Conservation (phyloP, 1,284 basidiomycete genomes). For the Irpex lacteus region DNA sequence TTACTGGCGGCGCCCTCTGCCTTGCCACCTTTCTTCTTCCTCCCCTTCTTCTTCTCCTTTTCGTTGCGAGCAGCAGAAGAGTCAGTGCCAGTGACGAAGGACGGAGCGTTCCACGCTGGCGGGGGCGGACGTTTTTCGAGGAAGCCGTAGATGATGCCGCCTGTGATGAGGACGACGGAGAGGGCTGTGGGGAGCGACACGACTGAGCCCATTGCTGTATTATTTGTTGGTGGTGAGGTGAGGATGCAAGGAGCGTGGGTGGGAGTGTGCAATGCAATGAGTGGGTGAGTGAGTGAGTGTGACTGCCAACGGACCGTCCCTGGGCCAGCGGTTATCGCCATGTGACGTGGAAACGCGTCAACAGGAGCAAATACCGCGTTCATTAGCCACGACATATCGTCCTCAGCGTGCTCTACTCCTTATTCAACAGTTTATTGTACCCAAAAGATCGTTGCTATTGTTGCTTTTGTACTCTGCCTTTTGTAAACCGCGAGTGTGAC, state of each 20-base stretch:
- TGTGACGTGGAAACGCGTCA: constrained; percentile 22
- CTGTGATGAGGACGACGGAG: constrained; percentile 39
- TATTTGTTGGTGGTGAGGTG: neutral
- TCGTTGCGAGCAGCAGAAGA: constrained; percentile 29
- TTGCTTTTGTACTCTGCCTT: neutral
- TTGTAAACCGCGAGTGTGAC: no score
- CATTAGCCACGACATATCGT: neutral
- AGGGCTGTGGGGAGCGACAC: constrained; percentile 2
- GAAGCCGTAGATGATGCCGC: constrained; percentile 42
- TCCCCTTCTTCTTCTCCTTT: constrained; percentile 35
- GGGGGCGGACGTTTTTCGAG: constrained; percentile 23
- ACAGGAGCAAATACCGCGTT: constrained; percentile 24
- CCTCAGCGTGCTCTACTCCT: neutral
- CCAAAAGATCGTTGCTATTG: neutral
- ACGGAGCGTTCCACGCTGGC: constrained; percentile 12
- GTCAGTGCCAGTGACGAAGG: constrained; percentile 4
- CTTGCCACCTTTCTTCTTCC: constrained; percentile 27
- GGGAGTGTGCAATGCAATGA: neutral
- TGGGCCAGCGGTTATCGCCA: constrained; percentile 9
- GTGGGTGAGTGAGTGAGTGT: constrained; percentile 2
- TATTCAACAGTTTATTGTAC: no score
- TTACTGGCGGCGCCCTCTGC: constrained; percentile 12
- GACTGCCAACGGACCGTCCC: constrained; percentile 5
- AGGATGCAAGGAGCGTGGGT: neutral
- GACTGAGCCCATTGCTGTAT: constrained; percentile 8